Evolutionary conservation across 768 basidiomycete species (phyloP), one percentile per base, ranked within the genome.

Genomic region (Mycena vulgaris): DNA sequence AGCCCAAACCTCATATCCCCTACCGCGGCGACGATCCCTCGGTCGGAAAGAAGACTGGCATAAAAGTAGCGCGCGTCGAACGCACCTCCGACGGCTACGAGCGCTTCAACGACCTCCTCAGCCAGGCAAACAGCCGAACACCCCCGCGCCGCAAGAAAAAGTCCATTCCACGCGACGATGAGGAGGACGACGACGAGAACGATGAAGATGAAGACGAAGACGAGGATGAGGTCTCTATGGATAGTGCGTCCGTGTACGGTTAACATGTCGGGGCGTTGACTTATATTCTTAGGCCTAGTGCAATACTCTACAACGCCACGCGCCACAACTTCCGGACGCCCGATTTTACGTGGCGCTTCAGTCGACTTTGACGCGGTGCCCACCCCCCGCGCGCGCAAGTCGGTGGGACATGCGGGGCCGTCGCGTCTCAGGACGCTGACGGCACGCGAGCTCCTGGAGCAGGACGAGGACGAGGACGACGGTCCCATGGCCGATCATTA

Each of bases 71-170:
- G 37, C 88, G 89, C 76, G 89, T 94, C 65, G 89, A 91, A 69
- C 90, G 89, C 74, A 90, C 89, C 75, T 92, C 92, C 27, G 94
- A 94, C 78, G 94, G 93, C 35, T 94, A 93, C 77, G 94, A 95
- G 77, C 90, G 89, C 0, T 95, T 95, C 78, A 91, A 92, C 63
- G 87, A 93, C 76, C 78, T 95, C 63, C 86, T 95, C 52, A 85
- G 87, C 58, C 92, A 93, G 75, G 92, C 89, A 0, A 92, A 94
- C 79, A 30, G 19, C 33, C 48, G 49, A 53, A 83, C 88, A 19
- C 86, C 91, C 4, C 92, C 92, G 2, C 90, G 90, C 14, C 82
- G 79, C 19, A 84, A 80, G 75, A 89, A 83, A 82, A 89, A 83
- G 74, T 81, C 83, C 3, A 67, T 76, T 1, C 73, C 78, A 13